Evolutionary conservation across 805 yeast species (phyloP), one percentile per base, ranked within the genome.

Genomic region (Candida sanyiensis): DNA sequence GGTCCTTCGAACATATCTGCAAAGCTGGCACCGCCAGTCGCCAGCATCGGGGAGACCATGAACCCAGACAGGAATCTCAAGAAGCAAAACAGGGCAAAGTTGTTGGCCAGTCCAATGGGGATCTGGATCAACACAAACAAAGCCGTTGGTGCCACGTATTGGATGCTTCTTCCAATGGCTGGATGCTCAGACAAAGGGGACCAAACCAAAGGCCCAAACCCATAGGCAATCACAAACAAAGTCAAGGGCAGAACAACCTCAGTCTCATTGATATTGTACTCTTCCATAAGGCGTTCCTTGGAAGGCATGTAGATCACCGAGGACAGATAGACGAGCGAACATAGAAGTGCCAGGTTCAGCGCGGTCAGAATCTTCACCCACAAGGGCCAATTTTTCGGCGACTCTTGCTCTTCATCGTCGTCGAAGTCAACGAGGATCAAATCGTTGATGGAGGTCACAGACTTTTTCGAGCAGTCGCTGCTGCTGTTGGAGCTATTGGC

Each of bases 171-270:
- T 11, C 83, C 83, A 34, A 73, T 54, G 4, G 56, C 52, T 3
- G 77, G 71, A 34, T 72, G 64, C 52, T 78, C 84, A 11, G 79
- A 70, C 44, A 78, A 47, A 4, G 84, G 83, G 0, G 80, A 70
- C 38, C 75, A 71, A 2, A 75, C 45, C 62, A 77, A 61, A 2
- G 82, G 82, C 1, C 82, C 82, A 15, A 75, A 35, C 37, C 79
- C 83, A 49, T 78, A 77, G 8, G 83, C 84, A 21, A 76, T 47
- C 7, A 77, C 77, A 45, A 71, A 79, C 27, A 75, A 45, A 0
- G 80, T 59, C 48, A 79, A 61, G 3, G 79, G 77, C 25, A 79
- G 58, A 1, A 70, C 59, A 0, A 77, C 75, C 5, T 64, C 64
- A 6, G 66, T 69, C 23, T 57, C 57, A 12, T 70, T 59, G 5